phyloP scores from a whole-genome alignment of 2,329 filamentous ascomycete genomes.

The Botryotinia globosa region DNA sequence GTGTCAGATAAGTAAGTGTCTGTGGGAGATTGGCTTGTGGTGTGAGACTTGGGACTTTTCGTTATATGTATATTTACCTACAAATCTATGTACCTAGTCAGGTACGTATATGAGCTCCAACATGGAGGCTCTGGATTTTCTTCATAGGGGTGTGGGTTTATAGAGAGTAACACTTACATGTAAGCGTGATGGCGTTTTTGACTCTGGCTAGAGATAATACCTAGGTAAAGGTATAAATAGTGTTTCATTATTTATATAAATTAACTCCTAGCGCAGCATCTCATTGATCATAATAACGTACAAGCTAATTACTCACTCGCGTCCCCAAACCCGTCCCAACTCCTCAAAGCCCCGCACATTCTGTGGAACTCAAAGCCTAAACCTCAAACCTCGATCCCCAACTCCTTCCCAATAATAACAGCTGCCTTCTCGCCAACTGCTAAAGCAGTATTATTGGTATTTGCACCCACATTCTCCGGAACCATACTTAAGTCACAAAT shows the following conservation, averaged over 20 bases:
- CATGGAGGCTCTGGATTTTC: not conserved
- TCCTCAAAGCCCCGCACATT: not conserved
- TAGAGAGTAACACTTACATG: not conserved
- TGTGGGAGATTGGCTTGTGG: not conserved
- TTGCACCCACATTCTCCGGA: slow-evolving; percentile 43
- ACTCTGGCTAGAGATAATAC: too few relatives aligned
- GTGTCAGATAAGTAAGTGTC: not conserved
- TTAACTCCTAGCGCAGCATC: not conserved
- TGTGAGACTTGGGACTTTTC: not conserved
- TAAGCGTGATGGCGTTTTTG: not conserved
- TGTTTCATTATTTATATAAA: not conserved
- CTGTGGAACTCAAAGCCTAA: slow-evolving; percentile 29
- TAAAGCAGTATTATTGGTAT: slow-evolving; percentile 48
- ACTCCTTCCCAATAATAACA: slow-evolving; percentile 42
- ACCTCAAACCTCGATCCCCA: slow-evolving; percentile 38
- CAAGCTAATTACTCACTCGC: not conserved
- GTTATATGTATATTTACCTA: too few relatives aligned
- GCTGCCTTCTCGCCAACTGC: slow-evolving; percentile 44
- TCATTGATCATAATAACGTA: not conserved
- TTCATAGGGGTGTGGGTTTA: not conserved
- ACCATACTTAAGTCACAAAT: slow-evolving; percentile 43
- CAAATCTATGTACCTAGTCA: not conserved
- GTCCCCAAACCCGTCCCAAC: too few relatives aligned
- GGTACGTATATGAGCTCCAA: not conserved
- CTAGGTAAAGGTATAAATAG: not conserved